Evolutionary conservation across 345 rosid species (phyloP).

Genomic region (Eucalyptus erythrocorys): DNA sequence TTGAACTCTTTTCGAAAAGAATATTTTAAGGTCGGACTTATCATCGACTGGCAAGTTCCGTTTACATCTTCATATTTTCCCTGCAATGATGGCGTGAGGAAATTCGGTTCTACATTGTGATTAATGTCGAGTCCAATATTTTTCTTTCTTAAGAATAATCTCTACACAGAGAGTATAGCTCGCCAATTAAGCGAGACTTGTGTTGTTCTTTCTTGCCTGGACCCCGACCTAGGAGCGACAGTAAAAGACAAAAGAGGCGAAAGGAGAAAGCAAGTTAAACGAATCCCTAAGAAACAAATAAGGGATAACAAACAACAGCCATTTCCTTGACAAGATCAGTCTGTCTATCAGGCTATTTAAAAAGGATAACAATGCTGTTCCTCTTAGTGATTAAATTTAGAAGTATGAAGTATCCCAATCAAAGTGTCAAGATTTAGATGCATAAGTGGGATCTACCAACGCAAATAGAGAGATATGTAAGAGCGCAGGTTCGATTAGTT

Average conservation of each 20-base stretch:
- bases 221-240: not conserved
- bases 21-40: not conserved
- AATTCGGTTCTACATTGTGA: not conserved
- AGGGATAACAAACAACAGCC: not conserved
- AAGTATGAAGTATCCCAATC: not conserved
- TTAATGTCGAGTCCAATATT: not conserved
- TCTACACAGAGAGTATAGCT: not conserved
- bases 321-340: not conserved
- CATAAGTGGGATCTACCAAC: not conserved
- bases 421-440: not conserved
- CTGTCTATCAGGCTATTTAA: not conserved
- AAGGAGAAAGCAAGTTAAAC: not conserved
- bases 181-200: not conserved
- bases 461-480: not conserved
- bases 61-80: not conserved
- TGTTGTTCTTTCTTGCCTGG: not conserved
- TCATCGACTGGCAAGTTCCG: not conserved
- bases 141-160: not conserved
- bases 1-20: not conserved
- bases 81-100: not conserved
- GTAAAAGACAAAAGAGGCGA: not conserved
- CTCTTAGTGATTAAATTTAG: not conserved
- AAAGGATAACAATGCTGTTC: not conserved
- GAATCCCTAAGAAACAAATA: not conserved
- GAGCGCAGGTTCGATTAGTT: not conserved